Conservation (phyloP, 257 asterid genomes). For the Primulina eburnea region DNA sequence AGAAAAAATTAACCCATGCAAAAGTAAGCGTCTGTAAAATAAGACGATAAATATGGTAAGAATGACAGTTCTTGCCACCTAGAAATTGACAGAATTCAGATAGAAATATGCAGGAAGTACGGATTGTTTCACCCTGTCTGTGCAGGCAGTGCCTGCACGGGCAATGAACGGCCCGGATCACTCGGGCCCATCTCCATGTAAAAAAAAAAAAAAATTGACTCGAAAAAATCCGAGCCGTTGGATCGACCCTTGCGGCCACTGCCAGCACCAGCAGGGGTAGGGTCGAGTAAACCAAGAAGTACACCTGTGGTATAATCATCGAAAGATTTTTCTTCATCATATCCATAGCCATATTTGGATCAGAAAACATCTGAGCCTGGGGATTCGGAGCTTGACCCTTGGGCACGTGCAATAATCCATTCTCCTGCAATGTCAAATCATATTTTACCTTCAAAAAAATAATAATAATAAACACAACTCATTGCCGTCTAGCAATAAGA, state of each 20-base stretch:
- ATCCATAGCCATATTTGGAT: constrained; percentile 99
- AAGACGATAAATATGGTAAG: constrained; percentile 23
- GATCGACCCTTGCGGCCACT: no score
- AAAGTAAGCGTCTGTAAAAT: constrained; percentile 79
- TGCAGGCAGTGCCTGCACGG: no score
- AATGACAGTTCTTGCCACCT: constrained; percentile 14
- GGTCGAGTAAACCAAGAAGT: no score
- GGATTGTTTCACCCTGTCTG: no score
- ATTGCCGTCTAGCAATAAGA: constrained; percentile 6
- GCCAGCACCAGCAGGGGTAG: no score
- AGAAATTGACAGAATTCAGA: constrained; percentile 4
- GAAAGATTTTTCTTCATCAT: constrained; percentile 97
- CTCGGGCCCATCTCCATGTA: no score
- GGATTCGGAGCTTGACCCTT: constrained; percentile 87
- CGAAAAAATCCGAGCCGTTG: no score
- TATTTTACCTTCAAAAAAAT: constrained; percentile 11
- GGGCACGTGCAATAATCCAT: constrained; percentile 76
- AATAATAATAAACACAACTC: not conserved
- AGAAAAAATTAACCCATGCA: constrained; percentile 98
- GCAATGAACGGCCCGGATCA: no score
- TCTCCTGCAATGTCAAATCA: constrained; percentile 58
- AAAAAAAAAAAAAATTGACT: no score
- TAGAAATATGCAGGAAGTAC: constrained; percentile 23
- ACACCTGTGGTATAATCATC: constrained; percentile 94
- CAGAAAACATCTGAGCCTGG: constrained; percentile 98